Evolutionary conservation across 495 filamentous ascomycete genomes (phyloP).

Genomic region (Penicillium lagena): DNA sequence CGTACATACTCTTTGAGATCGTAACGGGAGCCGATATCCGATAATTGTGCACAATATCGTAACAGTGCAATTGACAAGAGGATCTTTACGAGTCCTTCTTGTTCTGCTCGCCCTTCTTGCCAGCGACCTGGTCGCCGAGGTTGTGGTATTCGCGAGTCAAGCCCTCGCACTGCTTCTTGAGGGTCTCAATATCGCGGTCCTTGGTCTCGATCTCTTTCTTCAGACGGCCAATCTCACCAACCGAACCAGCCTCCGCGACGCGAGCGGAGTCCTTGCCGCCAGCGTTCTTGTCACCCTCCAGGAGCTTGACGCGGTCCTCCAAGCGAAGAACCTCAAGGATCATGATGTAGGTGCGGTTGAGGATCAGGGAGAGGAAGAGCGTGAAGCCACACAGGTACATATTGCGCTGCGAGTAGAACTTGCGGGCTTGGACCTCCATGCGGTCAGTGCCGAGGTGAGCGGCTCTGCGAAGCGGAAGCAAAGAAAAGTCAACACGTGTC

Average conservation of each 20-base stretch:
- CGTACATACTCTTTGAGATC: too few relatives aligned
- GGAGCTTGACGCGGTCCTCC: slow-evolving; percentile 83
- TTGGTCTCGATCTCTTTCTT: slow-evolving; percentile 66
- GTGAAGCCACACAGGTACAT: slow-evolving; percentile 99
- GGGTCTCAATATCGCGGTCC: slow-evolving; percentile 66
- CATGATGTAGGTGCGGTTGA: slow-evolving; percentile 98
- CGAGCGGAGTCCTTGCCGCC: slow-evolving; percentile 63
- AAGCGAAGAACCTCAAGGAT: slow-evolving; percentile 91
- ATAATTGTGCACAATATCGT: too few relatives aligned
- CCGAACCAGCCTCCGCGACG: slow-evolving; percentile 57
- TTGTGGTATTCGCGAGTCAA: slow-evolving; percentile 73
- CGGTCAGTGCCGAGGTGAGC: slow-evolving; percentile 79
- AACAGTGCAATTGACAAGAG: background rate
- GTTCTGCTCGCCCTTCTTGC: slow-evolving; percentile 42
- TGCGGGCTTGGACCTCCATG: slow-evolving; percentile 97
- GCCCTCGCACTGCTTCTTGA: slow-evolving; percentile 81
- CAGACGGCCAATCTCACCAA: slow-evolving; percentile 67
- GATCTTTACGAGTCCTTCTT: slow-evolving; percentile 63
- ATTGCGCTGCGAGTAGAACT: slow-evolving; percentile 99
- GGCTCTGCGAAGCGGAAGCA: slow-evolving; percentile 41
- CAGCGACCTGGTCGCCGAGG: slow-evolving; percentile 68
- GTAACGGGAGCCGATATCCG: too few relatives aligned
- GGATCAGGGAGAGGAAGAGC: slow-evolving; percentile 95
- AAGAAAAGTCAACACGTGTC: background rate
- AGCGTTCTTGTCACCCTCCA: slow-evolving; percentile 70